A percentile compares a stretch with the other conserved stretches of the same genome.
Conservation (phyloP, 768 basidiomycete species). For the Suillus luteus region DNA sequence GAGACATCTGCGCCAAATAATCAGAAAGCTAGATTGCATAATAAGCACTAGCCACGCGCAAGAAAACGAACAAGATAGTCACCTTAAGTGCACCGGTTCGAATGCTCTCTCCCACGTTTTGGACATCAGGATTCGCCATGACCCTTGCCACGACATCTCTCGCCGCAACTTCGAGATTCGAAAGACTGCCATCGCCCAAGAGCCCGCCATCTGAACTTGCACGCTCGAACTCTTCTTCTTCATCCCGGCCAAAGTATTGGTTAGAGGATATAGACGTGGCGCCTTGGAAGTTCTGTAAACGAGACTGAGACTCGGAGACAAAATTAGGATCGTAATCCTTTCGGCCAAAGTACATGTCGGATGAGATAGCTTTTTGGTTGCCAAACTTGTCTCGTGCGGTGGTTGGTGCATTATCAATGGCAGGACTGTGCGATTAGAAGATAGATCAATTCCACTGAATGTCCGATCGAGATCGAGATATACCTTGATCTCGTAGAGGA, state of each 20-base stretch:
- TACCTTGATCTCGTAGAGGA: conserved; percentile 47
- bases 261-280: conserved; percentile 93
- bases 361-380: conserved; percentile 92
- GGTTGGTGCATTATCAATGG: conserved; percentile 63
- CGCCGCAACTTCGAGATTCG: conserved; percentile 64
- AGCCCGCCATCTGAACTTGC: conserved; percentile 57
- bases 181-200: conserved; percentile 49
- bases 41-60: background rate
- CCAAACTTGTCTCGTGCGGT: conserved; percentile 92
- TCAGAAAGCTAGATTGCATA: conserved; percentile 50
- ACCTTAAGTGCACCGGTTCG: conserved; percentile 84
- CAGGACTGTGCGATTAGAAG: conserved; percentile 20
- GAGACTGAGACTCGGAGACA: conserved; percentile 73
- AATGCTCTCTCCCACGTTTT: conserved; percentile 79
- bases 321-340: conserved; percentile 80
- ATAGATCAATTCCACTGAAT: conserved; percentile 8
- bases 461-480: background rate
- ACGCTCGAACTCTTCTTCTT: conserved; percentile 53
- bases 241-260: conserved; percentile 95
- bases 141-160: conserved; percentile 75
- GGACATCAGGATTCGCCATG: conserved; percentile 84
- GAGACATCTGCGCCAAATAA: conserved; percentile 71
- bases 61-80: conserved; percentile 22
- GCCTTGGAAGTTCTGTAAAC: conserved; percentile 85
- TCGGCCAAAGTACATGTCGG: conserved; percentile 96